Evolutionary conservation across 2,329 filamentous ascomycete genomes (phyloP).

Genomic region (Raffaelea arxii): DNA sequence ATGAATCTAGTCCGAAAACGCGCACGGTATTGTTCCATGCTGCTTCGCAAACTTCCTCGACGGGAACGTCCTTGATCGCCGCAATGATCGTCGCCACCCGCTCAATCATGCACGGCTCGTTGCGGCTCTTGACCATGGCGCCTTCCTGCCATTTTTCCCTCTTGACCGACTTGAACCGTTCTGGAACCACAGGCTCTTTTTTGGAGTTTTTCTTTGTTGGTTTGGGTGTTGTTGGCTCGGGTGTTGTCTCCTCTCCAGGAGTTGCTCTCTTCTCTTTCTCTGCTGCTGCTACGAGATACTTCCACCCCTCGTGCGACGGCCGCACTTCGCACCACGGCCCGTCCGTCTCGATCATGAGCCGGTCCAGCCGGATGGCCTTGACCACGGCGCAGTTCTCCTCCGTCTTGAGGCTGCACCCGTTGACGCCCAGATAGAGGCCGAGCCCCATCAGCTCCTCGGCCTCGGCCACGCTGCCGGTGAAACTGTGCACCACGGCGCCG

Average conservation of each 20-base stretch:
- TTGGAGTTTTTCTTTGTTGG: constrained; percentile 18
- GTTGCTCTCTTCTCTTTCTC: constrained; percentile 17
- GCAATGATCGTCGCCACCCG: constrained; percentile 85
- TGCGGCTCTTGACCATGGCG: constrained; percentile 85
- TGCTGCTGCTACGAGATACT: constrained; percentile 40
- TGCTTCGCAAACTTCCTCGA: constrained; percentile 78
- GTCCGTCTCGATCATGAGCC: constrained; percentile 91
- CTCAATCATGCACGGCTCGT: constrained; percentile 82
- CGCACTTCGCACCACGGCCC: constrained; percentile 97
- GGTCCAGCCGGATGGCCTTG: constrained; percentile 63
- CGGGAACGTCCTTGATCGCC: constrained; percentile 65
- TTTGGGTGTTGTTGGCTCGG: constrained; percentile 12
- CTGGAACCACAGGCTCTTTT: constrained; percentile 57
- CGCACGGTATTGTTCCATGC: constrained; percentile 72
- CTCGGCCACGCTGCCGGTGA: constrained; percentile 80
- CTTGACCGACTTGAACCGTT: constrained; percentile 75
- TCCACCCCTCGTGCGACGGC: constrained; percentile 75
- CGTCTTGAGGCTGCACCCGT: constrained; percentile 94
- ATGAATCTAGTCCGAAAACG: constrained; percentile 70
- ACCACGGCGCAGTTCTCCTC: constrained; percentile 83
- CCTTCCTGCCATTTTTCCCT: constrained; percentile 92
- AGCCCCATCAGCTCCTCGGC: constrained; percentile 71
- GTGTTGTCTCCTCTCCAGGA: constrained; percentile 8
- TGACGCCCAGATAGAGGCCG: constrained; percentile 86
- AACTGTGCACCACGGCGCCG: constrained; percentile 82